phyloP scores from a whole-genome alignment of 768 basidiomycete genomes.

The Tricholoma flavovirens region DNA sequence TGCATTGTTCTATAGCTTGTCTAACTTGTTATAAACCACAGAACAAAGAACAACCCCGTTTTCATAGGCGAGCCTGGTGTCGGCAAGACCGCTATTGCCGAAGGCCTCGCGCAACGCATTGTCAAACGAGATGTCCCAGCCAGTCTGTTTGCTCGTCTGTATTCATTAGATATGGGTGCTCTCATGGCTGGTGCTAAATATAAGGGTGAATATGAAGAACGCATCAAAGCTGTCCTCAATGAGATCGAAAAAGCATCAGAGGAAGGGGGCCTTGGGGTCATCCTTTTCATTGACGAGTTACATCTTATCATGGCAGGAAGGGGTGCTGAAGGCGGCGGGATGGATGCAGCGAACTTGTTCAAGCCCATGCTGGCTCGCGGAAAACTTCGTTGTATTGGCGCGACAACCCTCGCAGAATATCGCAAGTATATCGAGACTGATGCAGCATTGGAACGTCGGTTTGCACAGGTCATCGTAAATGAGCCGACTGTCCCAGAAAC shows the following conservation, averaged over 20 bases:
- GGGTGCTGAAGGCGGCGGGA: conserved; percentile 77
- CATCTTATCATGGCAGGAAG: conserved; percentile 92
- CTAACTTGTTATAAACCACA: conserved; percentile 18
- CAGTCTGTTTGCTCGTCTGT: conserved; percentile 66
- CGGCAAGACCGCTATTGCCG: conserved; percentile 92
- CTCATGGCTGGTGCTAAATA: conserved; percentile 91
- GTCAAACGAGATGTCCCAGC: conserved; percentile 89
- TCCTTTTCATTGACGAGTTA: conserved; percentile 93
- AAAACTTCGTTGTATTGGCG: conserved; percentile 73
- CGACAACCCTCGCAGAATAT: conserved; percentile 91
- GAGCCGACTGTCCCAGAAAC: conserved; percentile 88
- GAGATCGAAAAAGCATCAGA: conserved; percentile 89
- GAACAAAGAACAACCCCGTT: conserved; percentile 97
- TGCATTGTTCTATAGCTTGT: not conserved
- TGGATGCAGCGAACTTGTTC: conserved; percentile 91
- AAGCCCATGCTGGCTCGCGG: conserved; percentile 90
- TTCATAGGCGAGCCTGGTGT: conserved; percentile 94
- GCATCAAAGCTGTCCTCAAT: conserved; percentile 85
- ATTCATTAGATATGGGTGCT: conserved; percentile 91
- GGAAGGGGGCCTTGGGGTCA: conserved; percentile 69
- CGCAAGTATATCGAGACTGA: conserved; percentile 92
- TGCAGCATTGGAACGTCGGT: conserved; percentile 84
- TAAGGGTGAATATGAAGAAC: conserved; percentile 95
- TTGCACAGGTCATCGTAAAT: conserved; percentile 90
- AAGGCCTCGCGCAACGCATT: conserved; percentile 94